These are phyloP conservation scores for Colletotrichum eremochloae DNA, from an alignment of 2,329 filamentous ascomycete genomes.

Conservation along the genomic window DNA sequence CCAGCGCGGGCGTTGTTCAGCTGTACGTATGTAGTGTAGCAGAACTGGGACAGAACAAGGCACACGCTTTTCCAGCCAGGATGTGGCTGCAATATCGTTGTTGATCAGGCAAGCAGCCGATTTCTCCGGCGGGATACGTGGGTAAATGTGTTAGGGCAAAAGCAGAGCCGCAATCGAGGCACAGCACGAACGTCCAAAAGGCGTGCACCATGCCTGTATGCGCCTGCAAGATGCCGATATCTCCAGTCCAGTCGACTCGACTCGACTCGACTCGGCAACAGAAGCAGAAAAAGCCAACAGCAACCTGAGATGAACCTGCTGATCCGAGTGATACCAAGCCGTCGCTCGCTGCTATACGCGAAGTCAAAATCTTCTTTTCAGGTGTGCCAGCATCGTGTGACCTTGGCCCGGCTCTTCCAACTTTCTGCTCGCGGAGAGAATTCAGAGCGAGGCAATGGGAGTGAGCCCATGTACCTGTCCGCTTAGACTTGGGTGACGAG, in stretches of 20 bases:
- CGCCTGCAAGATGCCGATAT: slow-evolving; percentile 5
- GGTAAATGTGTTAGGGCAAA: background rate
- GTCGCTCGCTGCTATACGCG: background rate
- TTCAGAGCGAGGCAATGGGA: background rate
- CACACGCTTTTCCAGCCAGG: background rate
- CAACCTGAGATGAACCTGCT: slow-evolving; percentile 41
- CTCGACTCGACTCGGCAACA: background rate
- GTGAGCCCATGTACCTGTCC: slow-evolving; percentile 1
- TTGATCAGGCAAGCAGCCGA: slow-evolving; percentile 19
- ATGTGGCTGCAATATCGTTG: slow-evolving; percentile 9
- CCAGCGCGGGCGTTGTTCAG: slow-evolving; percentile 33
- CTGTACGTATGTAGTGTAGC: slow-evolving; percentile 16
- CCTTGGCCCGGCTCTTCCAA: background rate
- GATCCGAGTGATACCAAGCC: slow-evolving; percentile 29
- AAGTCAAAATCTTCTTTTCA: background rate
- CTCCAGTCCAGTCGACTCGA: background rate
- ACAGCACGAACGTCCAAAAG: slow-evolving; percentile 9
- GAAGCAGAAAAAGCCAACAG: background rate
- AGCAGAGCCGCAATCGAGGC: slow-evolving; percentile 24
- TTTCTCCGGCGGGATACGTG: slow-evolving; percentile 3
- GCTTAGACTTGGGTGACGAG: slow-evolving; percentile 11
- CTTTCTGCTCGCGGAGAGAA: background rate
- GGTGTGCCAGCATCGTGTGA: background rate
- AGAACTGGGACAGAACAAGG: slow-evolving; percentile 19
- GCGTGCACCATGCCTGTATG: background rate